phyloP scores from a whole-genome alignment of 106 monocot genomes.

The Phalaenopsis equestris region DNA sequence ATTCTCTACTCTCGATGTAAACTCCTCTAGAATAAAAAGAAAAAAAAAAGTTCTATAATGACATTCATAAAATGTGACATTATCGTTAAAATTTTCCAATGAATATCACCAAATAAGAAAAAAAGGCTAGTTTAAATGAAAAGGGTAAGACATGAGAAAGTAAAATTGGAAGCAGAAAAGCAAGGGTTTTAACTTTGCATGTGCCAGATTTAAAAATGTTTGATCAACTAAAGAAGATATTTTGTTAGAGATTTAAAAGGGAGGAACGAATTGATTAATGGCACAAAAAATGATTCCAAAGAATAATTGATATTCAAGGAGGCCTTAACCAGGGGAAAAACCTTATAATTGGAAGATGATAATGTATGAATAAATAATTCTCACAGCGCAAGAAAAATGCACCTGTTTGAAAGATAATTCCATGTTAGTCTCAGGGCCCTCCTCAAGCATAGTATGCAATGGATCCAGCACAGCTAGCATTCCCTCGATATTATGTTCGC shows the following conservation, averaged over 20 bases:
- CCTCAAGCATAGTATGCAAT: conserved; percentile 77
- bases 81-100: too few species aligned
- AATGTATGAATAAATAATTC: not conserved
- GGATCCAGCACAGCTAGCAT: conserved; percentile 88
- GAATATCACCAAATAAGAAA: too few species aligned
- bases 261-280: not conserved
- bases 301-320: not conserved
- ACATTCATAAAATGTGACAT: too few species aligned
- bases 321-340: not conserved
- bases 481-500: conserved; percentile 95
- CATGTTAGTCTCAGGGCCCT: conserved; percentile 74
- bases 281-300: not conserved
- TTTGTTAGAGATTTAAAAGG: not conserved
- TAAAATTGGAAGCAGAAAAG: too few species aligned
- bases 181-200: too few species aligned
- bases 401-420: conserved; percentile 96
- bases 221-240: not conserved
- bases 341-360: not conserved
- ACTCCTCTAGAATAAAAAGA: too few species aligned
- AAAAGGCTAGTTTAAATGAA: too few species aligned
- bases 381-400: not conserved
- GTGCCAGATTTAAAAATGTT: not conserved
- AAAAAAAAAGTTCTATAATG: too few species aligned
- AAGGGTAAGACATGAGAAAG: too few species aligned
- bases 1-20: too few species aligned